Percentiles rank a stretch among this genome's conserved stretches.
Conservation (phyloP, 257 asterid genomes). For the Echites panduratus region DNA sequence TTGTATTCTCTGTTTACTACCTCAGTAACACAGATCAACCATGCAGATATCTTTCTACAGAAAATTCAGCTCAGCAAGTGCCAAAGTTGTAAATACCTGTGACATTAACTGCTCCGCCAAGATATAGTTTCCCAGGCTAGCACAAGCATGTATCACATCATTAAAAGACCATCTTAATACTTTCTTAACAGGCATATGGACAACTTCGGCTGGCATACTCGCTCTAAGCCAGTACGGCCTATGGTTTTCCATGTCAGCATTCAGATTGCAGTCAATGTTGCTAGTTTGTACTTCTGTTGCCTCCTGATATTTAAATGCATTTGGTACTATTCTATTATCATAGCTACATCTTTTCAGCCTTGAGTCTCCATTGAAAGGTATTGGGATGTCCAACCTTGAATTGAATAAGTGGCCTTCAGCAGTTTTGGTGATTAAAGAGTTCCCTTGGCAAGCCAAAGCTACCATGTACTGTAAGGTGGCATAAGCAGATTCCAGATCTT, state of each 20-base stretch:
- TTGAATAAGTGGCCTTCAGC: slow-evolving; percentile 42
- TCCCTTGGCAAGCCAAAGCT: slow-evolving; percentile 32
- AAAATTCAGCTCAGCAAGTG: not conserved
- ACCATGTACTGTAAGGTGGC: slow-evolving; percentile 67
- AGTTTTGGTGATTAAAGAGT: slow-evolving; percentile 31
- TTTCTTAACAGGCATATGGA: slow-evolving; percentile 36
- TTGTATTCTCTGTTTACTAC: not conserved
- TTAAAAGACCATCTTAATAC: slow-evolving; percentile 59
- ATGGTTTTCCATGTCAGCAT: slow-evolving; percentile 20
- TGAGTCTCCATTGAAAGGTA: slow-evolving; percentile 37
- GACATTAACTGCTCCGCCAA: slow-evolving; percentile 65
- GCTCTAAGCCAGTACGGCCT: slow-evolving; percentile 15
- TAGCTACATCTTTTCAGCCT: slow-evolving; percentile 21
- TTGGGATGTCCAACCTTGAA: slow-evolving; percentile 59
- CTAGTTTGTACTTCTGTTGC: slow-evolving; percentile 13
- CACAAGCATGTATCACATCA: slow-evolving; percentile 70
- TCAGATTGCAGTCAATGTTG: slow-evolving; percentile 15
- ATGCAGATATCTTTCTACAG: not conserved
- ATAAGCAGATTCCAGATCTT: slow-evolving; percentile 75
- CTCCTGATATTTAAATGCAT: slow-evolving; percentile 22
- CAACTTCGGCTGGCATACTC: slow-evolving; percentile 30
- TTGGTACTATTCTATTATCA: slow-evolving; percentile 17
- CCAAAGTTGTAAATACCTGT: slow-evolving; percentile 49
- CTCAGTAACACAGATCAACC: not conserved
- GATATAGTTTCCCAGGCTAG: slow-evolving; percentile 33